phyloP scores from a whole-genome alignment of 2,329 filamentous ascomycete genomes.

The Ceratocystis lukuohia region DNA sequence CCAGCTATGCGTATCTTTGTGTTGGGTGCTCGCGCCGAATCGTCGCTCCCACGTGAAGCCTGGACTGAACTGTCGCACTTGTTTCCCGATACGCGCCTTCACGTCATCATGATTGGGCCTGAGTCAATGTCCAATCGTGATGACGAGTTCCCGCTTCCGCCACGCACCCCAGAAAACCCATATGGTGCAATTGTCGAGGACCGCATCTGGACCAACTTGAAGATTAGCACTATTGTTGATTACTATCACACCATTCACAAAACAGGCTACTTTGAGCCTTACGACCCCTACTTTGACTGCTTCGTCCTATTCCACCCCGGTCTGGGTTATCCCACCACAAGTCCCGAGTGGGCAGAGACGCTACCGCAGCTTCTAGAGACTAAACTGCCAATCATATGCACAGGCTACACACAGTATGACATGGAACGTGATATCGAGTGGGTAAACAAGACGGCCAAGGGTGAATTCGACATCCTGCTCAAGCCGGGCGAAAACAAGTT shows the following conservation, averaged over 20 bases:
- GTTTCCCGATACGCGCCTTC: slow-evolving; percentile 82
- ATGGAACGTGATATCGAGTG: slow-evolving; percentile 87
- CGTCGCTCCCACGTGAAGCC: slow-evolving; percentile 80
- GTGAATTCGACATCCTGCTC: slow-evolving; percentile 84
- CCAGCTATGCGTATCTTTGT: slow-evolving; percentile 88
- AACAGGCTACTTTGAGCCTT: slow-evolving; percentile 79
- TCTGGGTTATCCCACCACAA: slow-evolving; percentile 81
- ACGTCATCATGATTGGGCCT: slow-evolving; percentile 87
- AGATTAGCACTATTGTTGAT: slow-evolving; percentile 94
- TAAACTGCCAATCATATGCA: slow-evolving; percentile 86
- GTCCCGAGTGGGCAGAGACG: slow-evolving; percentile 88
- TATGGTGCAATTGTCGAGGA: slow-evolving; percentile 93
- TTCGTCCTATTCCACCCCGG: slow-evolving; percentile 96
- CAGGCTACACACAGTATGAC: slow-evolving; percentile 90
- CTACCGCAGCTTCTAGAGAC: slow-evolving; percentile 83
- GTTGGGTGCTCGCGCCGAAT: slow-evolving; percentile 90
- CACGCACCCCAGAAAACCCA: slow-evolving; percentile 72
- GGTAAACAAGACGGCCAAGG: slow-evolving; percentile 70
- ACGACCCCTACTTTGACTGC: slow-evolving; percentile 96
- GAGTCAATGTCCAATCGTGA: slow-evolving; percentile 94
- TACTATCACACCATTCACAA: slow-evolving; percentile 96
- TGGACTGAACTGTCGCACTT: slow-evolving; percentile 92
- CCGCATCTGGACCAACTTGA: slow-evolving; percentile 74
- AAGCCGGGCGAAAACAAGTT: slow-evolving; percentile 91
- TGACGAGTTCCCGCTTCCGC: slow-evolving; percentile 78